Conservation (phyloP, 495 filamentous ascomycete species). For the Aspergillus sclerotioniger region DNA sequence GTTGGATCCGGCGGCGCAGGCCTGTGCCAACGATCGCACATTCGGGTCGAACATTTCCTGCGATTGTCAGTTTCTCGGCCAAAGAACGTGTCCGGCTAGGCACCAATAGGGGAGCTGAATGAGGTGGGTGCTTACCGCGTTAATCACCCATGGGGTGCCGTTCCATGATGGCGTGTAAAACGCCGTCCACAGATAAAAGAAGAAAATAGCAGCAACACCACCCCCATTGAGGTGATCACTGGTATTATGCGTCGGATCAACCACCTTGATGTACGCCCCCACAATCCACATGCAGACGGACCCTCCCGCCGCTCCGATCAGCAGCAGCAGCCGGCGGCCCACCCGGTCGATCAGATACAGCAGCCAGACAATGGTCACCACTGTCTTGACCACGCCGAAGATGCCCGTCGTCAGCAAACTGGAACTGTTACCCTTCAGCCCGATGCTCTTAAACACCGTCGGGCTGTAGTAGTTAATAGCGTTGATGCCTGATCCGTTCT, state of each 20-base stretch:
- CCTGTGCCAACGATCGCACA: slow-evolving; percentile 65
- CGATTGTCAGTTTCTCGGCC: not conserved
- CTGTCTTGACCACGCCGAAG: slow-evolving; percentile 56
- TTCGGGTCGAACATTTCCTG: slow-evolving; percentile 62
- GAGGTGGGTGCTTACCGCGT: slow-evolving; percentile 41
- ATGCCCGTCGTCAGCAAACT: slow-evolving; percentile 53
- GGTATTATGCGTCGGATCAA: slow-evolving; percentile 40
- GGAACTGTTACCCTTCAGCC: slow-evolving; percentile 50
- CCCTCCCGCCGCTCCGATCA: slow-evolving; percentile 69
- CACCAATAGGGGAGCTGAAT: too few relatives aligned
- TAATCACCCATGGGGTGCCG: slow-evolving; percentile 66
- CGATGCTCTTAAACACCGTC: slow-evolving; percentile 60
- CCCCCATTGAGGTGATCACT: slow-evolving; percentile 45
- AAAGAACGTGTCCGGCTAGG: too few relatives aligned
- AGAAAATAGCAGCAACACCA: slow-evolving; percentile 70
- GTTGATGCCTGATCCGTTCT: slow-evolving; percentile 68
- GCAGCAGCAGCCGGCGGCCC: slow-evolving; percentile 66
- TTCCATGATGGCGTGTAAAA: slow-evolving; percentile 80
- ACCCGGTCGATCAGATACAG: slow-evolving; percentile 70
- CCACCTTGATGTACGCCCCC: slow-evolving; percentile 65
- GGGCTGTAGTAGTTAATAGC: slow-evolving; percentile 68
- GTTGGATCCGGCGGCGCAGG: slow-evolving; percentile 65
- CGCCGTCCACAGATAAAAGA: slow-evolving; percentile 78
- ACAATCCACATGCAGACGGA: slow-evolving; percentile 74
- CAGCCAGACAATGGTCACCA: slow-evolving; percentile 62